Evolutionary conservation across 352 stramenopile genomes (phyloP), one percentile per base, ranked within the genome.

Genomic region (Aphanomyces stellatus): DNA sequence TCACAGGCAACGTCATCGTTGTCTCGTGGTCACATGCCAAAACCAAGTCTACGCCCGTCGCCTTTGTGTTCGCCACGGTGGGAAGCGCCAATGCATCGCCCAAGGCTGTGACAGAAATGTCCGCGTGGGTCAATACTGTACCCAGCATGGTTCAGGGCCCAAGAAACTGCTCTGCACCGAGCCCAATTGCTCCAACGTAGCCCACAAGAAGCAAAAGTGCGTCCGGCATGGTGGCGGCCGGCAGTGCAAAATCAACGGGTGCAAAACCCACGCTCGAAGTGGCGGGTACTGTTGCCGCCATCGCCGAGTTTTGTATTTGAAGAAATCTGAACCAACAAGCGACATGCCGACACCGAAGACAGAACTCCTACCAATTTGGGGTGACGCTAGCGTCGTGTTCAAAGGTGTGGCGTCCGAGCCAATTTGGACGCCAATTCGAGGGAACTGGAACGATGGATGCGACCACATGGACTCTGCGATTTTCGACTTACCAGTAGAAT

Each of bases 31-130:
- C 34, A 88, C 86, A 72, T 91, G 82, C 71, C 88, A 80, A 15
- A 91, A 91, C 73, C 82, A 91, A 72, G 82, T 91, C n/a, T 91
- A 88, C 68, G 80, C 82, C 56, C 82, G 82, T 41, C 80, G 88
- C 67, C 79, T 22, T 11, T 55, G 46, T 22, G 46, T 55, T 11
- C 46, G 46, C 27, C 46, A 55, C 46, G 46, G 46, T 28, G 46
- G 46, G 13, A 55, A 55, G 46, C 46, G 46, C 13, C 46, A 22
- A 15, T 55, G 46, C 10, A 19, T 17, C 10, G 46, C 25, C 13
- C 5, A 6, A 13, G 27, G 25, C 7, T 55, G 46, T 22, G 25
- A 11, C 46, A 11, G 19, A 13, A 55, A 55, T 28, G 46, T 28
- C 5, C 46, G 46, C 11, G 13, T 55, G 11, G 5, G 25, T 22